Evolutionary conservation across 2,329 filamentous ascomycete species (phyloP).

Genomic region (Paraconiothyrium brasiliense): DNA sequence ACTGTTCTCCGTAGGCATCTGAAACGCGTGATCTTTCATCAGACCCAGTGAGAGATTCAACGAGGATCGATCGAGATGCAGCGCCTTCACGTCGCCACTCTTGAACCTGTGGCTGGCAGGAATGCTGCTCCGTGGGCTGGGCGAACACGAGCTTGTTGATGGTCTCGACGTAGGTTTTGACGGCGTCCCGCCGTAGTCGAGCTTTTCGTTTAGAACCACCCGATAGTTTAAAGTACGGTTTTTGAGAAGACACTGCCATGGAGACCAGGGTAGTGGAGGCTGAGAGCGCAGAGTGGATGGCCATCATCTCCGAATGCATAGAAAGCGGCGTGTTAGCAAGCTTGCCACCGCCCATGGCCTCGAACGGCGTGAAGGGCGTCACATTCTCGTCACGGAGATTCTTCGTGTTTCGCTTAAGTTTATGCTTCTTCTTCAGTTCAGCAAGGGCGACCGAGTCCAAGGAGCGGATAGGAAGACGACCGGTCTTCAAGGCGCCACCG

Average conservation of each 20-base stretch:
- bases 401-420: constrained; percentile 23
- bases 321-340: constrained; percentile 56
- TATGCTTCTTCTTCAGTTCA: constrained; percentile 47
- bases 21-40: constrained; percentile 32
- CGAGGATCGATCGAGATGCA: constrained; percentile 53
- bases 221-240: constrained; percentile 61
- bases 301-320: constrained; percentile 67
- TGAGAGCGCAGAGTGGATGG: constrained; percentile 61
- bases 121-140: constrained; percentile 40
- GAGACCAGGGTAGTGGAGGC: constrained; percentile 56
- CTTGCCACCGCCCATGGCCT: constrained; percentile 47
- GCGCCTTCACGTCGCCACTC: constrained; percentile 60
- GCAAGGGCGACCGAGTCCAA: constrained; percentile 49
- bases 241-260: constrained; percentile 56
- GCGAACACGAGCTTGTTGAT: constrained; percentile 50
- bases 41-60: constrained; percentile 30
- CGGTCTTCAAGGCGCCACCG: constrained; percentile 60
- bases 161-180: constrained; percentile 58
- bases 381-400: constrained; percentile 8
- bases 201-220: constrained; percentile 59
- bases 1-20: constrained; percentile 34
- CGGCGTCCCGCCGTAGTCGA: constrained; percentile 53
- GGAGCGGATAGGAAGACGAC: constrained; percentile 43
- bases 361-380: constrained; percentile 52
- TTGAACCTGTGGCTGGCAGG: constrained; percentile 51